Base-by-base conservation (phyloP, 495 filamentous ascomycete species). In the Pyronema omphalodes region DNA sequence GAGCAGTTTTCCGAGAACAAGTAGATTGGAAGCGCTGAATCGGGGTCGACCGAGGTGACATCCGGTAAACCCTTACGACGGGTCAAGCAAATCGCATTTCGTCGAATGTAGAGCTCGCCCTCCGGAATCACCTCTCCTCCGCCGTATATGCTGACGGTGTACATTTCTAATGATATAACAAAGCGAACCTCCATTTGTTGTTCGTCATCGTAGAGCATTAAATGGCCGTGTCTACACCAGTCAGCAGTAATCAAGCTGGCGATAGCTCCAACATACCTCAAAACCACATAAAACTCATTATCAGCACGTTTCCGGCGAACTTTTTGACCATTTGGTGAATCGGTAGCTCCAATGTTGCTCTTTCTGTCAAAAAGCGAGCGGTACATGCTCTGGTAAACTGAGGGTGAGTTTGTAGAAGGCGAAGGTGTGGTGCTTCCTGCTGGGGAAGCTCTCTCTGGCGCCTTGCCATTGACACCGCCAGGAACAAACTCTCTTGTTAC, bases 361-460 rank as follows among this genome's bases (percentile, higher is more conserved):
- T 84, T 89, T 47, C 91, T 77, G 57, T 96, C 89, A 64, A 98
- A 98, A 44, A 98, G 78, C 67, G 84, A 93, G 60, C 88, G 73
- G 67, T 96, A 96, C 91, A 98, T 94, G 66, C 82, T 79, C 74
- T 96, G 93, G 63, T 96, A 95, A 29, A 98, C 88, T 61, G 86
- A 93, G 39, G 83, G 86, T 65, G 54, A 78, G 36, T 46, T 41
- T 5, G 12, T 9, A 9, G 15, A 9, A 6, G 47, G 47, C 33
- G 57, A 52, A 15, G 60, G 59, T 37, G 55, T 53, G 48, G 76
- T 67, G 49, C 80, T 78, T 9, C 84, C 86, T 7, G 84, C 76
- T 9, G 88, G 86, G 1, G 86, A 91, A 37, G 79, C 81, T 52
- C 88, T 75, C 66, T 94, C 88, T 56, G 87, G 88, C 3, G 88